These are phyloP conservation scores for Naematelia encephala DNA, from an alignment of 768 basidiomycete species.

Conservation along the genomic window DNA sequence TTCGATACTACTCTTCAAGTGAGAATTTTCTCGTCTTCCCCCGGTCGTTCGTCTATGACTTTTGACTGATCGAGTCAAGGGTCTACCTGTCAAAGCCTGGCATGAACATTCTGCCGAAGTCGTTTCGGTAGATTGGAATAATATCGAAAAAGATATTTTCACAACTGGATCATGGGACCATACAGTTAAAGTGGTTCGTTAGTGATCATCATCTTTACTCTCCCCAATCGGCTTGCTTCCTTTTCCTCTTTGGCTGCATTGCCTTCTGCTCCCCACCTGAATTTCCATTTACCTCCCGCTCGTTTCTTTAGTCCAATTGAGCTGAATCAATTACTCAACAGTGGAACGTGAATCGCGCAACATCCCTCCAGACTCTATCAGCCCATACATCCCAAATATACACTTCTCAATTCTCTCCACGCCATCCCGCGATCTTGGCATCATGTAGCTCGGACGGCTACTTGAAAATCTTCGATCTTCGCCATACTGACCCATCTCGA, in stretches of 20 bases:
- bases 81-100: constrained; percentile 85
- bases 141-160: constrained; percentile 61
- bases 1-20: constrained; percentile 90
- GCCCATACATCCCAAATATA: constrained; percentile 85
- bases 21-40: too few species aligned
- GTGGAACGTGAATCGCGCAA: constrained; percentile 83
- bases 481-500: constrained; percentile 11
- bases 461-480: constrained; percentile 34
- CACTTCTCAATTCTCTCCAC: constrained; percentile 86
- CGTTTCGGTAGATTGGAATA: constrained; percentile 93
- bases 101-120: constrained; percentile 91
- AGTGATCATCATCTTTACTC: too few species aligned
- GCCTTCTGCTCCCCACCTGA: background rate
- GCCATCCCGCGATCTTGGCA: constrained; percentile 73
- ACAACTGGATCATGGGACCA: constrained; percentile 68
- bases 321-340: too few species aligned
- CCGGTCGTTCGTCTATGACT: background rate
- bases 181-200: constrained; percentile 73
- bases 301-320: too few species aligned
- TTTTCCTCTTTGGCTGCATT: background rate
- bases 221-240: background rate
- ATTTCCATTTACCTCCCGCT: background rate
- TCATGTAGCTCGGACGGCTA: constrained; percentile 83
- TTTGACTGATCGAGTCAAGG: constrained; percentile 54
- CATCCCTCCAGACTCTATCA: constrained; percentile 74